A percentile compares a stretch with the other conserved stretches of the same genome.
These are phyloP conservation scores for Haplographium delicatum DNA, from an alignment of 495 filamentous ascomycete genomes.

Conservation along the genomic window DNA sequence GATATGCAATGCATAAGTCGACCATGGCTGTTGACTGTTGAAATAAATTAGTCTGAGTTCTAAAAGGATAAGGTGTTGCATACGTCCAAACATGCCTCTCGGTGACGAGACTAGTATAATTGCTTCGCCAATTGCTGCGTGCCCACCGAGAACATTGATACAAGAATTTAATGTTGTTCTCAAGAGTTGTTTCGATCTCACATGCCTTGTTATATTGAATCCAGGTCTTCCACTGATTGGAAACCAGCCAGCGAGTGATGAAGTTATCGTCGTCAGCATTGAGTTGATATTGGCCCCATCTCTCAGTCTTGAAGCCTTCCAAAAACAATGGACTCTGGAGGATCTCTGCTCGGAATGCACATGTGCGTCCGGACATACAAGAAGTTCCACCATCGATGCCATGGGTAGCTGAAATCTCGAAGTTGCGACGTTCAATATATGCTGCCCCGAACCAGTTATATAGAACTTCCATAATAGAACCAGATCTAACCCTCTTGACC, in stretches of 20 bases:
- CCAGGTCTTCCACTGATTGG: conserved; percentile 68
- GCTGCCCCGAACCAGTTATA: conserved; percentile 77
- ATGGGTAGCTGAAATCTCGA: conserved; percentile 83
- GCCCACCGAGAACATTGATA: conserved; percentile 80
- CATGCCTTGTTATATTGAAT: conserved; percentile 72
- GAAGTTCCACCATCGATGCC: conserved; percentile 81
- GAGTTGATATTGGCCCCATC: conserved; percentile 65
- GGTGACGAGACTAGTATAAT: conserved; percentile 67
- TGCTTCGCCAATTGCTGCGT: conserved; percentile 76
- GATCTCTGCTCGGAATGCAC: conserved; percentile 76
- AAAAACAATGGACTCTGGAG: conserved; percentile 73
- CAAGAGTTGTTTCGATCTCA: conserved; percentile 70
- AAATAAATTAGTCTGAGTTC: not conserved
- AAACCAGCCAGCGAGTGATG: conserved; percentile 74
- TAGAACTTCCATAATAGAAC: conserved; percentile 49
- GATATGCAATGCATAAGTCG: conserved; percentile 68
- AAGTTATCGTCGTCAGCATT: conserved; percentile 86
- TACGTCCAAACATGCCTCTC: conserved; percentile 66
- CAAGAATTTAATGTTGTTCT: conserved; percentile 67
- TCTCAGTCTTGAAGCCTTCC: conserved; percentile 65
- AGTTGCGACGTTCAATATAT: conserved; percentile 81
- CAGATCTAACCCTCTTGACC: conserved; percentile 57
- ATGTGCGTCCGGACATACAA: conserved; percentile 82
- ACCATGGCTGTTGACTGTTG: conserved; percentile 65
- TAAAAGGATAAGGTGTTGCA: conserved; percentile 29